Base-by-base conservation (phyloP, 805 yeast genomes). In the Saturnispora serradocipensis region DNA sequence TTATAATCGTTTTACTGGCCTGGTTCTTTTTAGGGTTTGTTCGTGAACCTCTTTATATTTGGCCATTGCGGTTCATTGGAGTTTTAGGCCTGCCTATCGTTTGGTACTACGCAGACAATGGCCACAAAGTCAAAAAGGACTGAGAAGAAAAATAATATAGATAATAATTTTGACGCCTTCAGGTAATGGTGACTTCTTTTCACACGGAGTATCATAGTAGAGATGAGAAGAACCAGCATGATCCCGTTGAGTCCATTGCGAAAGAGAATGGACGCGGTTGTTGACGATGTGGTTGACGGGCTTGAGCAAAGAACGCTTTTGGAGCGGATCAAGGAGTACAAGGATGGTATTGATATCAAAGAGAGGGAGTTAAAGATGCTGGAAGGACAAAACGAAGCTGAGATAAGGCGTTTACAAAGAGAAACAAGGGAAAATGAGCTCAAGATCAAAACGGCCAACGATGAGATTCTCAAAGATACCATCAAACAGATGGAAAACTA, bases 231-330 rank as follows among this genome's bases (percentile, higher is more conserved):
- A 16, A 22, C 28, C 10, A 48, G 46, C 25, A 32, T 16, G 34
- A 48, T 48, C 32, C 45, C 46, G 2, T 43, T 42, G 18, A 48
- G 51, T 24, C 46, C 46, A 5, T 22, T 43, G 32, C 35, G 46
- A 11, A 48, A 24, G 15, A 27, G 45, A 16, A 43, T 43, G 51
- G 46, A 48, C 32, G 46, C 35, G 3, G 42, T 43, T 18, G 34
- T 42, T 20, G 42, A 27, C 18, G 46, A 30, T n/a, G 51, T 43
- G n/a, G 51, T 48, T 32, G 51, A 43, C 24, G 42, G 51, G 11
- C n/a, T 40, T 11, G 51, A 49, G 30, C 34, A 27, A 7, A 22
- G 35, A 36, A 46, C 43, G 9, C 25, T 46, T 13, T 40, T 43
- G 9, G 47, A 43, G 27, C 15, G 36, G 13, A 43, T 20, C n/a